These are phyloP conservation scores for Paramecium bursaria DNA, from an alignment of 73 alveolate species.

Conservation along the genomic window DNA sequence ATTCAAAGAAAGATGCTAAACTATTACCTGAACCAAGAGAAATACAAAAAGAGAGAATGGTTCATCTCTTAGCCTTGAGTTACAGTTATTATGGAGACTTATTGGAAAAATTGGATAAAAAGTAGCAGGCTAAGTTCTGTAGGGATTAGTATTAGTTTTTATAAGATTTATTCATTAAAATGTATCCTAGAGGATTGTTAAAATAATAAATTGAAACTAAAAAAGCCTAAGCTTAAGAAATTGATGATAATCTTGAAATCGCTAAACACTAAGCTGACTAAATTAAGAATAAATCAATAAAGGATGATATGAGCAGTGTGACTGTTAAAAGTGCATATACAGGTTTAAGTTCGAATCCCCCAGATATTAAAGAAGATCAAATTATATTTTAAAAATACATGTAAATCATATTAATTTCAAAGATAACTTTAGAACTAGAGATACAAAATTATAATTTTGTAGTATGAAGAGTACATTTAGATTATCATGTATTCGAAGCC, in stretches of 20 bases:
- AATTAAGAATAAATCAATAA: background rate
- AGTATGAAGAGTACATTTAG: background rate
- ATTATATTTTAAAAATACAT: constrained; percentile 7
- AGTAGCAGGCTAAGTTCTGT: background rate
- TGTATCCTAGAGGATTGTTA: constrained; percentile 1
- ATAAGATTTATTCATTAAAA: background rate
- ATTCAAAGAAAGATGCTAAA: background rate
- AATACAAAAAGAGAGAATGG: constrained; percentile 13
- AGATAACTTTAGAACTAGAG: constrained; percentile 1
- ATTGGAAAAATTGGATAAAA: background rate
- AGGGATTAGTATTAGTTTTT: background rate
- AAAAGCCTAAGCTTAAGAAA: background rate
- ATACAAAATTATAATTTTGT: constrained; percentile 16
- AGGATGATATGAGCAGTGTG: no score
- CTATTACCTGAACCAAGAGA: background rate
- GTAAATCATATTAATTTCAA: background rate
- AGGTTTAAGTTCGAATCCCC: background rate
- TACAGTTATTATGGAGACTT: constrained; percentile 44
- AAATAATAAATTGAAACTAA: background rate
- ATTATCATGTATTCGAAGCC: constrained; percentile 35
- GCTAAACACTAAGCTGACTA: constrained; percentile 24
- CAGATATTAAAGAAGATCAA: background rate
- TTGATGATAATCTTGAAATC: constrained; percentile 4
- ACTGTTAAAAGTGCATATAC: background rate
- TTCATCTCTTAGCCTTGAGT: background rate